These are phyloP conservation scores for Irpex sp. DNA, from an alignment of 1,284 basidiomycete species.

Conservation along the genomic window DNA sequence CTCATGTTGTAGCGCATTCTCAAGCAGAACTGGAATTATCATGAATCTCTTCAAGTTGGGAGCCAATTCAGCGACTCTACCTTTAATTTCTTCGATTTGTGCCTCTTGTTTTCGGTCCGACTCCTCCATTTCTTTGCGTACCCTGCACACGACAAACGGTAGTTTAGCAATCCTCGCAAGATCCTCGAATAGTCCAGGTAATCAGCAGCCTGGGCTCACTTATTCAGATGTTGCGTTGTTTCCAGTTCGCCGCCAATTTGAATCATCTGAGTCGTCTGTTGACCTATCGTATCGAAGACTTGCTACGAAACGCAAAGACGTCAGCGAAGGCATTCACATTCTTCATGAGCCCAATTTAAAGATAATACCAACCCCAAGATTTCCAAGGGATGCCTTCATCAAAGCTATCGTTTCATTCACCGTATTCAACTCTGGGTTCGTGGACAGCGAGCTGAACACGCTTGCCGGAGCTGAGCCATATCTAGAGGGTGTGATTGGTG, in stretches of 20 bases:
- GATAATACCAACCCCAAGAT: constrained; percentile 20
- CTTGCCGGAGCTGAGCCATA: constrained; percentile 9
- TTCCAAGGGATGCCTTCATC: constrained; percentile 25
- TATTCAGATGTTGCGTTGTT: constrained; percentile 22
- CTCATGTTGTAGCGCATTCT: constrained; percentile 40
- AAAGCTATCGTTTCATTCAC: constrained; percentile 22
- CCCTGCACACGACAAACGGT: constrained; percentile 26
- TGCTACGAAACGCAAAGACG: constrained; percentile 16
- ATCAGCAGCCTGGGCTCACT: constrained; percentile 14
- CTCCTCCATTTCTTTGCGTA: constrained; percentile 37
- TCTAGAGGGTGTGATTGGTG: constrained; percentile 4
- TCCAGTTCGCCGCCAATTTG: constrained; percentile 29
- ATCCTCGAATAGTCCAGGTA: background rate
- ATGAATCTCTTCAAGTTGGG: background rate
- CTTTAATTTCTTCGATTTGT: constrained; percentile 44
- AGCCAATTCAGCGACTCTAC: constrained; percentile 20
- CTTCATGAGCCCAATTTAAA: background rate
- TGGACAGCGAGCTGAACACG: constrained; percentile 10
- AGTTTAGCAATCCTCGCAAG: too few species aligned
- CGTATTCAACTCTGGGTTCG: constrained; percentile 19
- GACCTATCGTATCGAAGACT: constrained; percentile 32
- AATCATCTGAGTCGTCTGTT: constrained; percentile 30
- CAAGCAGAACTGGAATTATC: constrained; percentile 36
- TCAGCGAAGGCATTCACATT: background rate
- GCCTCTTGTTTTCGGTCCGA: constrained; percentile 41